Evolutionary conservation across 768 basidiomycete genomes (phyloP).

Genomic region (Panaeolus cyanescens): DNA sequence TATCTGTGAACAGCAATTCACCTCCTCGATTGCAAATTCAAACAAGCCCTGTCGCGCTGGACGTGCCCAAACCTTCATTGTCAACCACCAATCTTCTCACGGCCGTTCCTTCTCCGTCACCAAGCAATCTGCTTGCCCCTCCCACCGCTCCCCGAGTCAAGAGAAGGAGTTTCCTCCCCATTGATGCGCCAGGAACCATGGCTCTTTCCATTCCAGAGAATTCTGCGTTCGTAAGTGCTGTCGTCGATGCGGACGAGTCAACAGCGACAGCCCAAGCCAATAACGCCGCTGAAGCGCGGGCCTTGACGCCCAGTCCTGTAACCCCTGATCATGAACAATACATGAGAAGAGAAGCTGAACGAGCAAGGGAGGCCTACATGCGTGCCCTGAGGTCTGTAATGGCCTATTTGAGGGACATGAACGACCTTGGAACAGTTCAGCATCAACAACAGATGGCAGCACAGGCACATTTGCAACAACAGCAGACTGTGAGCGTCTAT

Average conservation of each 20-base stretch:
- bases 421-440: conserved; percentile 80
- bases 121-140: conserved; percentile 41
- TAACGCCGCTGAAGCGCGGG: conserved; percentile 32
- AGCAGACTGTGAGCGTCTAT: conserved; percentile 58
- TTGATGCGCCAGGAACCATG: conserved; percentile 63
- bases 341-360: conserved; percentile 69
- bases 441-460: neutral
- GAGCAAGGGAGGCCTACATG: conserved; percentile 69
- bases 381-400: conserved; percentile 88
- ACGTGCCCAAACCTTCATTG: conserved; percentile 10
- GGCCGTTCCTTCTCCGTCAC: conserved; percentile 26
- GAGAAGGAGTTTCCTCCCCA: conserved; percentile 87
- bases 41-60: conserved; percentile 11
- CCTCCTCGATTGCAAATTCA: conserved; percentile 22
- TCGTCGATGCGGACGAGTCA: conserved; percentile 39
- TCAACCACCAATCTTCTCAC: conserved; percentile 11
- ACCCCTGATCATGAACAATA: conserved; percentile 47
- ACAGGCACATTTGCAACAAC: conserved; percentile 43
- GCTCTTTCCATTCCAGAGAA: conserved; percentile 61
- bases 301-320: conserved; percentile 45
- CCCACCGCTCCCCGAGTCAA: conserved; percentile 55
- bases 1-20: conserved; percentile 25
- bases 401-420: conserved; percentile 95
- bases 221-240: conserved; percentile 57
- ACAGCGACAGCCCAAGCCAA: conserved; percentile 22